phyloP scores from a whole-genome alignment of 495 filamentous ascomycete species.

The Podospora pseudopauciseta region DNA sequence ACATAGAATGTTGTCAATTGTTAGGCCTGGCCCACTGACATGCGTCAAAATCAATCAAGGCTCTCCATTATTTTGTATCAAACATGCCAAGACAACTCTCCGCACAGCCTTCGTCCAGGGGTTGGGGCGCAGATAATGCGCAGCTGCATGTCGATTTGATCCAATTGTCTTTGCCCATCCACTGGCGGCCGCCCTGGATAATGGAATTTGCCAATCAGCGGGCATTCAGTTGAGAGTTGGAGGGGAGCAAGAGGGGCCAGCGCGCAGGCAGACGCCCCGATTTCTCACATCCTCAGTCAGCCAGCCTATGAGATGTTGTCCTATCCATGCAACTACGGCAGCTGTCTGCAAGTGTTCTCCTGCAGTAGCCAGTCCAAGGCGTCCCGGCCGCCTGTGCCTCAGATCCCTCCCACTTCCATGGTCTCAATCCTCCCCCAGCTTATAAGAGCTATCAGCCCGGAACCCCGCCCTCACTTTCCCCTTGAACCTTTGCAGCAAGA shows the following conservation, averaged over 20 bases:
- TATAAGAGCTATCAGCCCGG: slow-evolving; percentile 14
- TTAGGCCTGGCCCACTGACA: too few relatives aligned
- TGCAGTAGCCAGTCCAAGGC: background rate
- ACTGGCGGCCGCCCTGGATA: slow-evolving; percentile 8
- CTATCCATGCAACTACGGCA: slow-evolving; percentile 1
- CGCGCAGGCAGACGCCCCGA: background rate
- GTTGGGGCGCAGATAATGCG: slow-evolving; percentile 11
- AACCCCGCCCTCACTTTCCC: background rate
- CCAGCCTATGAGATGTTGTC: slow-evolving; percentile 9
- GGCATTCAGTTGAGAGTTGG: background rate
- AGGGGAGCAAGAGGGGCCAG: background rate
- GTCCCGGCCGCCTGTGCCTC: background rate
- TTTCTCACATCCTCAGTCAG: background rate
- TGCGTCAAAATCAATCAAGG: too few relatives aligned
- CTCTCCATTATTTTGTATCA: background rate
- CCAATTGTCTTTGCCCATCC: background rate
- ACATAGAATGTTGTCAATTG: too few relatives aligned
- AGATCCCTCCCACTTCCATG: slow-evolving; percentile 5
- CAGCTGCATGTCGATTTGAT: background rate
- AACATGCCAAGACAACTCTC: background rate
- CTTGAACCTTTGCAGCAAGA: background rate
- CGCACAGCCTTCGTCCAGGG: background rate
- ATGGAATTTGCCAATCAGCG: slow-evolving; percentile 15
- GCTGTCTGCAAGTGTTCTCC: background rate
- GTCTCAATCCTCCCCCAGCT: slow-evolving; percentile 5